A percentile compares a stretch with the other conserved stretches of the same genome.
These are phyloP conservation scores for Vachellia collinsii DNA, from an alignment of 306 rosid species.

Conservation along the genomic window DNA sequence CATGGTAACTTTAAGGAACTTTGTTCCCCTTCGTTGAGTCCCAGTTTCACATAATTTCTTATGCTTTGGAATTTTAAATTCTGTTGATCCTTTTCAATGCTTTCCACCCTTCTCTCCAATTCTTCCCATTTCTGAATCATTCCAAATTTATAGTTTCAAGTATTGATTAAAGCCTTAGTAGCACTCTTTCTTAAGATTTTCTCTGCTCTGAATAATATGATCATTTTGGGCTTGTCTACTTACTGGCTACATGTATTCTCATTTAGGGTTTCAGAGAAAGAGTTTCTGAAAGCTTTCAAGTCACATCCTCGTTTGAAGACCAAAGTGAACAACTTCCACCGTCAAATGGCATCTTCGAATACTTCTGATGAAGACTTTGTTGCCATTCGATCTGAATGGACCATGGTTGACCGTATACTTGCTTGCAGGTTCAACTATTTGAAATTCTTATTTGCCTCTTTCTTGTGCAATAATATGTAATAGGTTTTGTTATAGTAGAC, in stretches of 20 bases:
- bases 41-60: slow-evolving; percentile 24
- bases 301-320: slow-evolving; percentile 81
- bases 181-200: slow-evolving; percentile 1
- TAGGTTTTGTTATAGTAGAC: slow-evolving; percentile 16
- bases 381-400: slow-evolving; percentile 98
- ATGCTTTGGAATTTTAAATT: neutral
- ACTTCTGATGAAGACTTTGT: slow-evolving; percentile 89
- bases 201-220: slow-evolving; percentile 27
- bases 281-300: slow-evolving; percentile 91
- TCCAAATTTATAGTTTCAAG: slow-evolving; percentile 12
- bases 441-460: slow-evolving; percentile 35
- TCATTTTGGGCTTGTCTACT: slow-evolving; percentile 38
- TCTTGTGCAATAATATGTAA: slow-evolving; percentile 20
- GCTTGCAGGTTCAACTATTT: slow-evolving; percentile 78
- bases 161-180: slow-evolving; percentile 16
- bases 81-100: slow-evolving; percentile 1
- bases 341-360: slow-evolving; percentile 70
- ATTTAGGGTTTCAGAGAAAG: slow-evolving; percentile 93
- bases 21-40: slow-evolving; percentile 25
- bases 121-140: slow-evolving; percentile 15
- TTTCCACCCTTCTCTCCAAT: slow-evolving; percentile 21
- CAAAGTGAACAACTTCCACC: slow-evolving; percentile 82
- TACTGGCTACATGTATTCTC: slow-evolving; percentile 26
- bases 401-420: slow-evolving; percentile 89
- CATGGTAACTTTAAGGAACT: slow-evolving; percentile 67